Evolutionary conservation across 2,329 filamentous ascomycete species (phyloP).

Genomic region (Diaporthe destruens): DNA sequence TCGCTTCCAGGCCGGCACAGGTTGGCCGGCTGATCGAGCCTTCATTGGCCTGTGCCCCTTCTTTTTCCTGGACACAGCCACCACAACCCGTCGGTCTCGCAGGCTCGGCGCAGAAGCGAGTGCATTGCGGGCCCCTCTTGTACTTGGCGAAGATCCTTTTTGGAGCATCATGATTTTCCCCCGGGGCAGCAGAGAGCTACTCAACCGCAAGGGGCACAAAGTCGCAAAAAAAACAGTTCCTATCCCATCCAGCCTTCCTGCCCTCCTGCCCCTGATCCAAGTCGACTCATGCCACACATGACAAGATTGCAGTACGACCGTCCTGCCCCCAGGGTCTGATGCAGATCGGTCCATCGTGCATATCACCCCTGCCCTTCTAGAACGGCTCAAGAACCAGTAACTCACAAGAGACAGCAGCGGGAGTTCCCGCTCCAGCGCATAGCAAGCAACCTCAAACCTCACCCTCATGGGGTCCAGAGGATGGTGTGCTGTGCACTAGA

Average conservation of each 20-base stretch:
- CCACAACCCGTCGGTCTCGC: constrained; percentile 16
- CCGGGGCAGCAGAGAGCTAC: not conserved
- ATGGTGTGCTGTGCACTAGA: not conserved
- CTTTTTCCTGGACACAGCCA: constrained; percentile 30
- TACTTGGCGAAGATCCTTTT: constrained; percentile 27
- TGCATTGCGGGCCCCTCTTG: constrained; percentile 19
- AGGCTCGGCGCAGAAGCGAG: constrained; percentile 33
- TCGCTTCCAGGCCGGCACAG: constrained; percentile 19
- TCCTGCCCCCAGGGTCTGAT: constrained; percentile 1
- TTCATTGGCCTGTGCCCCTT: constrained; percentile 26
- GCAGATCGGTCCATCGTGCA: constrained; percentile 33
- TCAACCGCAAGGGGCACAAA: not conserved
- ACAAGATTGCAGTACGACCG: not conserved
- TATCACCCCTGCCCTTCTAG: constrained; percentile 32
- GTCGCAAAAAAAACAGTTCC: not conserved
- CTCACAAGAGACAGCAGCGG: not conserved
- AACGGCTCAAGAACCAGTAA: constrained; percentile 14
- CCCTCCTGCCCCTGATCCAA: constrained; percentile 6
- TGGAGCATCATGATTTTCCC: constrained; percentile 21
- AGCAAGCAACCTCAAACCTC: not conserved
- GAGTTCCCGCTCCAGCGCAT: not conserved
- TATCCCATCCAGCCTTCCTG: not conserved
- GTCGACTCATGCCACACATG: constrained; percentile 21
- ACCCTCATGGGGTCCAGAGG: not conserved
- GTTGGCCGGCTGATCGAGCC: constrained; percentile 23